Conservation (phyloP, 192 early-diverging fungal genomes). For the Chytriomyces confervae region DNA sequence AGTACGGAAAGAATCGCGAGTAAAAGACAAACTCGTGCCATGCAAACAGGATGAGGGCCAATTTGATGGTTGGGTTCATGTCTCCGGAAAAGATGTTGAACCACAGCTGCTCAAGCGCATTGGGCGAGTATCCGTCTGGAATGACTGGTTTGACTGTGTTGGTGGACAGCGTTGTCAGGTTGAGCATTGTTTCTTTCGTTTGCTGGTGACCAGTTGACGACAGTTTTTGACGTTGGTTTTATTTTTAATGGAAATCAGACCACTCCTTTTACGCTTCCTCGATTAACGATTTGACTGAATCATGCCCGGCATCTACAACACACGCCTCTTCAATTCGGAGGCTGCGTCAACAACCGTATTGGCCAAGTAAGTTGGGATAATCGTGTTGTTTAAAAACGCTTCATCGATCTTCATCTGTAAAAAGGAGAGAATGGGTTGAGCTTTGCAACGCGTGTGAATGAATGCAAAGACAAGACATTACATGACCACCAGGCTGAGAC, state of each 20-base stretch:
- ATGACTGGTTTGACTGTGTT: background rate
- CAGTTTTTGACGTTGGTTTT: background rate
- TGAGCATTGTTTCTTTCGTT: slow-evolving; percentile 11
- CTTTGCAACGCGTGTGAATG: background rate
- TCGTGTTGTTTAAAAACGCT: slow-evolving; percentile 5
- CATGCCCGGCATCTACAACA: too few relatives aligned
- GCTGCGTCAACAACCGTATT: background rate
- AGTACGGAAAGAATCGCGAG: slow-evolving; percentile 86
- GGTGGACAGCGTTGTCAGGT: background rate
- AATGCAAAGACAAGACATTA: slow-evolving; percentile 4
- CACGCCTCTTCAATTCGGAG: background rate
- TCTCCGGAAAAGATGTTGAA: too few relatives aligned
- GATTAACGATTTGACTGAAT: too few relatives aligned
- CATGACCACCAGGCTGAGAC: slow-evolving; percentile 40
- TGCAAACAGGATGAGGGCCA: too few relatives aligned
- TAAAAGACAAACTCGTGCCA: too few relatives aligned
- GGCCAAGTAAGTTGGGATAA: slow-evolving; percentile 9
- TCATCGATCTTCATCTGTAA: slow-evolving; percentile 25
- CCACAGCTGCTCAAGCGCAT: too few relatives aligned
- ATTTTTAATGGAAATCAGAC: background rate
- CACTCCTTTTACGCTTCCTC: too few relatives aligned
- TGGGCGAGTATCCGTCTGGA: too few relatives aligned
- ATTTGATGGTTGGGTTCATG: too few relatives aligned
- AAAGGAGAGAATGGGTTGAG: background rate
- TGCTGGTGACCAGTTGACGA: background rate